Percentiles rank a stretch among this genome's conserved stretches.
phyloP scores from a whole-genome alignment of 495 filamentous ascomycete species.

The Hyaloscypha bicolor region DNA sequence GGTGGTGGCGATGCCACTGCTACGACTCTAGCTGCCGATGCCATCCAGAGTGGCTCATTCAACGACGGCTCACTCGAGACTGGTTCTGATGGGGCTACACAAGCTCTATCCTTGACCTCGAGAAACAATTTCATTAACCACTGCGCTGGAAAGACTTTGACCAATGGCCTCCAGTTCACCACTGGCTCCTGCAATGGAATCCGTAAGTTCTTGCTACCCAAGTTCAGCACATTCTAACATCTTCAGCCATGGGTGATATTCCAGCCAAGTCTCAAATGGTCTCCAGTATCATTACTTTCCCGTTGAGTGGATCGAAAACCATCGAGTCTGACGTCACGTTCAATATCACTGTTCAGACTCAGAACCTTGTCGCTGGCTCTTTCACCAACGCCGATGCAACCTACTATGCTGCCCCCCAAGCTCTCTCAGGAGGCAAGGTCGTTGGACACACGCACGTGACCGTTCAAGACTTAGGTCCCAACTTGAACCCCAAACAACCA shows the following conservation, averaged over 20 bases:
- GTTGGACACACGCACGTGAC: constrained; percentile 76
- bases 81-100: constrained; percentile 21
- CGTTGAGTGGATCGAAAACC: constrained; percentile 48
- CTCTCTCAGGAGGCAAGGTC: constrained; percentile 55
- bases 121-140: constrained; percentile 69
- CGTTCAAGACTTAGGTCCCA: constrained; percentile 60
- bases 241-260: constrained; percentile 66
- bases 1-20: constrained; percentile 19
- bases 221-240: constrained; percentile 11
- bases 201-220: constrained; percentile 54
- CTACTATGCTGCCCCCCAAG: constrained; percentile 73
- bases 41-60: constrained; percentile 33
- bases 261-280: constrained; percentile 64
- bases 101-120: constrained; percentile 31
- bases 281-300: constrained; percentile 63
- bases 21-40: constrained; percentile 26
- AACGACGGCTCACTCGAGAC: constrained; percentile 25
- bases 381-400: constrained; percentile 67
- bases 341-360: constrained; percentile 59
- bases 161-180: constrained; percentile 66
- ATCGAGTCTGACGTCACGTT: constrained; percentile 54
- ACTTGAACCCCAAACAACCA: constrained; percentile 50
- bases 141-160: constrained; percentile 65
- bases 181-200: constrained; percentile 72
- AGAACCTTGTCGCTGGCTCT: constrained; percentile 62